These are phyloP conservation scores for Claviceps paspali DNA, from an alignment of 2,329 filamentous ascomycete genomes.

Conservation along the genomic window DNA sequence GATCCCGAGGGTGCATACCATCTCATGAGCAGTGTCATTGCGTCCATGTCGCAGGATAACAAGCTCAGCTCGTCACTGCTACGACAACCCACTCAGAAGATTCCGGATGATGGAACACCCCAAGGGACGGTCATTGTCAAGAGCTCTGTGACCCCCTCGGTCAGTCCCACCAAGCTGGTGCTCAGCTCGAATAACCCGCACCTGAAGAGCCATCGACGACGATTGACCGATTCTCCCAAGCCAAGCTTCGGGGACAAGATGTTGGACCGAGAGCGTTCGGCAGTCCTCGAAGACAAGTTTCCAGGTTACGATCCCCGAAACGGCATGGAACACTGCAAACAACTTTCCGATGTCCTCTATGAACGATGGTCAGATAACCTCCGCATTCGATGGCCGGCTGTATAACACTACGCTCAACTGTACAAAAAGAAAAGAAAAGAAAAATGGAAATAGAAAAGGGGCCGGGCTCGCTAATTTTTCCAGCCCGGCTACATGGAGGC, in stretches of 20 bases:
- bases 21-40: constrained; percentile 61
- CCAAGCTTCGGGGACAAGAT: constrained; percentile 27
- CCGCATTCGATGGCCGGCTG: constrained; percentile 49
- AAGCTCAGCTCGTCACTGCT: constrained; percentile 43
- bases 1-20: constrained; percentile 87
- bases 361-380: constrained; percentile 79
- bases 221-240: constrained; percentile 32
- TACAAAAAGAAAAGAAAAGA: neutral
- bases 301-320: constrained; percentile 39
- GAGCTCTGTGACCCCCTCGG: constrained; percentile 25
- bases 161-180: constrained; percentile 49
- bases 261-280: constrained; percentile 30
- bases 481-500: neutral
- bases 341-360: constrained; percentile 83
- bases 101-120: constrained; percentile 28
- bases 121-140: constrained; percentile 44
- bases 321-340: constrained; percentile 85
- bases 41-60: constrained; percentile 54
- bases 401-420: constrained; percentile 8
- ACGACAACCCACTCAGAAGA: constrained; percentile 23
- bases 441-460: no score
- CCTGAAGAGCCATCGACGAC: constrained; percentile 59
- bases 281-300: constrained; percentile 35
- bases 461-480: no score
- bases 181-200: constrained; percentile 75